Base-by-base conservation (phyloP, 2,329 filamentous ascomycete genomes). In the Akanthomyces lecanii region DNA sequence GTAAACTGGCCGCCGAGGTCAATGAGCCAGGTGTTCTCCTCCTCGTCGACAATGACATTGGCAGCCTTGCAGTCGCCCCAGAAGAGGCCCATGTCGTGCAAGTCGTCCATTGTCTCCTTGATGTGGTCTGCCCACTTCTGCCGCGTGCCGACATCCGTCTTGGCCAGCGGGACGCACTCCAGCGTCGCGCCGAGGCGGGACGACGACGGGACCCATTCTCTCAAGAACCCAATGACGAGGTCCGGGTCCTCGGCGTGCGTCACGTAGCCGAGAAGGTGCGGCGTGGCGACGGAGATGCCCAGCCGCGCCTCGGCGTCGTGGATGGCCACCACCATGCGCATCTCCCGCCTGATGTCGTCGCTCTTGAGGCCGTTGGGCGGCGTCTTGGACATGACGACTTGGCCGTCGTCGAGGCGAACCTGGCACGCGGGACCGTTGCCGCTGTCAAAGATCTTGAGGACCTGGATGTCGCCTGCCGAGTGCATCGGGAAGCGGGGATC, bases 121-220 rank as follows among this genome's bases (percentile, higher is more conserved):
- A 58, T 28, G 33, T 51, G 44, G n/a, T 50, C 56, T 11, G 44
- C 56, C 56, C 56, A 51, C 33, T 51, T 51, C 21, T 21, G 45
- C 16, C 45, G 16, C 3, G 4, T n/a, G 21, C 25, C 18, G 33
- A 50, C 8, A 4, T 16, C 8, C 12, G 51, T 14, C 21, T 50
- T 51, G 54, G 14, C 21, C 44, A 51, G 50, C 3, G 3, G 4
- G 33, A 51, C 21, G 18, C 7, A 5, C 10, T 25, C 30, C 4
- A 59, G 33, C 14, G 33, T 59, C 25, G 11, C n/a, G 42, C 44
- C 56, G 21, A 11, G 5, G 45, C 4, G 12, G 56, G 30, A 16
- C 1, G 21, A 50, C 14, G 56, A 11, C 5, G 40, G 5, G 28
- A 59, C 16, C 56, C 56, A 59, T 42, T 59, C 56, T 21, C 21